Evolutionary conservation across 73 alveolate genomes (phyloP).

Genomic region (Paraurostyla sp.): DNA sequence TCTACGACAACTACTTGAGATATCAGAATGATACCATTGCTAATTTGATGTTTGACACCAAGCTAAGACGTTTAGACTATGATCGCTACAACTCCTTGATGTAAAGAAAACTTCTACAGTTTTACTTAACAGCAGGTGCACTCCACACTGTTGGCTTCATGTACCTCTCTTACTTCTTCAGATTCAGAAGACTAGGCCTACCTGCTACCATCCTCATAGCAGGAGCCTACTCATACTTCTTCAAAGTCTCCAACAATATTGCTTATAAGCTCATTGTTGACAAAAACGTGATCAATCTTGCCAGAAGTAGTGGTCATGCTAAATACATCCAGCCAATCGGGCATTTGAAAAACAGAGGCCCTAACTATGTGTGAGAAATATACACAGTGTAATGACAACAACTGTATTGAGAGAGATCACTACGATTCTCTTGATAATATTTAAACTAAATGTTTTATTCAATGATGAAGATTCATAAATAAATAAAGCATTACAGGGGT

Average conservation of each 20-base stretch:
- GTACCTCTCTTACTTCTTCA: slow-evolving; percentile 68
- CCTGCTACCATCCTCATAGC: slow-evolving; percentile 46
- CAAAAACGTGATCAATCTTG: slow-evolving; percentile 6
- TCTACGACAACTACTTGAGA: slow-evolving; percentile 53
- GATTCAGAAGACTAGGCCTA: slow-evolving; percentile 57
- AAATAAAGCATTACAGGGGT: too few species aligned
- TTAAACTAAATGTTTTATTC: too few species aligned
- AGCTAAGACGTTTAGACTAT: slow-evolving; percentile 29
- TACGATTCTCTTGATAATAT: too few species aligned
- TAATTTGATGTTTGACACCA: slow-evolving; percentile 65
- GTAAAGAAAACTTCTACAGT: neutral
- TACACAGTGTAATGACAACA: neutral
- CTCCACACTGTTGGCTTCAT: slow-evolving; percentile 54
- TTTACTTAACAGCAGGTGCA: slow-evolving; percentile 12
- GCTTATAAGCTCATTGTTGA: slow-evolving; percentile 67
- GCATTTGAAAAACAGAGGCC: slow-evolving; percentile 64
- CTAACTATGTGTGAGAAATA: slow-evolving; percentile 30
- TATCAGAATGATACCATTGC: slow-evolving; percentile 62
- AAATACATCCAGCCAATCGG: slow-evolving; percentile 67
- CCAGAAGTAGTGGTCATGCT: slow-evolving; percentile 59
- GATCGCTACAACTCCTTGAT: slow-evolving; percentile 54
- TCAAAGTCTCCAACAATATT: slow-evolving; percentile 50
- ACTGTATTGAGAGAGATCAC: too few species aligned
- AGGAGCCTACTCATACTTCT: slow-evolving; percentile 45
- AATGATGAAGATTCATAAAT: too few species aligned